A percentile compares a stretch with the other conserved stretches of the same genome.
These are phyloP conservation scores for Scutellaria minor DNA, from an alignment of 257 asterid genomes.

Conservation along the genomic window DNA sequence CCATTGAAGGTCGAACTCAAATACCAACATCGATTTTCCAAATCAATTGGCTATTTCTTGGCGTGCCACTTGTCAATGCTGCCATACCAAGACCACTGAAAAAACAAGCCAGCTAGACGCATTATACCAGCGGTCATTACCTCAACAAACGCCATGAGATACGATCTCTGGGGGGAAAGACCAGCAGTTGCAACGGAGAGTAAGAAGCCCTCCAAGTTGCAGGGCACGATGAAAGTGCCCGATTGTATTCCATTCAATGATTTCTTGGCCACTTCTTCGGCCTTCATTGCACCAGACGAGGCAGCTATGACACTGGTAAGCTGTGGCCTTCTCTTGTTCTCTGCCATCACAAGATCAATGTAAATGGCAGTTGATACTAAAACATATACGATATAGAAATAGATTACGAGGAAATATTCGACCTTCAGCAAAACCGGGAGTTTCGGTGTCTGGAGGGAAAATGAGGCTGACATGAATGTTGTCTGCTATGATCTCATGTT, in stretches of 20 bases:
- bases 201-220: conserved; percentile 80
- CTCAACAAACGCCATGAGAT: conserved; percentile 78
- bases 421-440: conserved; percentile 95
- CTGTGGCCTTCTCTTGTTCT: conserved; percentile 78
- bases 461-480: conserved; percentile 89
- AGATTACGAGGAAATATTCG: background rate
- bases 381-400: background rate
- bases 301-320: conserved; percentile 80
- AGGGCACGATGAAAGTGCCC: conserved; percentile 70
- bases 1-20: background rate
- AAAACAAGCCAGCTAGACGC: conserved; percentile 73
- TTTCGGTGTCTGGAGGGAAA: conserved; percentile 97
- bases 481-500: conserved; percentile 80
- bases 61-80: conserved; percentile 69
- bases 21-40: background rate
- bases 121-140: conserved; percentile 59
- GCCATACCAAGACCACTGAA: conserved; percentile 90
- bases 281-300: conserved; percentile 94
- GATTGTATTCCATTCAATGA: conserved; percentile 69
- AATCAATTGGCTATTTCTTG: conserved; percentile 36
- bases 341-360: conserved; percentile 48
- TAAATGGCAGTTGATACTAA: conserved; percentile 2
- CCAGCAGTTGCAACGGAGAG: conserved; percentile 85
- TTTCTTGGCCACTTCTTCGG: conserved; percentile 81
- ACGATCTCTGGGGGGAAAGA: conserved; percentile 90